Percentiles rank a stretch among this genome's conserved stretches.
phyloP scores from a whole-genome alignment of 768 basidiomycete species.

The Amanita inopinata region DNA sequence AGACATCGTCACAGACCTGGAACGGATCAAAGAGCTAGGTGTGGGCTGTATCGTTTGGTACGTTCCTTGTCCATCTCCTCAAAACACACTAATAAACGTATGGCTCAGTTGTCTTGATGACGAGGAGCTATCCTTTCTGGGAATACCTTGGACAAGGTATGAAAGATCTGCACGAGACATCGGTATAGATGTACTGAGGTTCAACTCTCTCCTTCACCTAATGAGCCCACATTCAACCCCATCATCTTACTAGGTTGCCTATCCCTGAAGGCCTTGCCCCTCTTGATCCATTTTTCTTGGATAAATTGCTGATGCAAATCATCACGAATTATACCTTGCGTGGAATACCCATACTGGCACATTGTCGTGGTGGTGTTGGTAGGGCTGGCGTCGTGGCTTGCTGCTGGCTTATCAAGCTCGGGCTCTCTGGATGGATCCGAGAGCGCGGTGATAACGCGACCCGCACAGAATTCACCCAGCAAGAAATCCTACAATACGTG shows the following conservation, averaged over 20 bases:
- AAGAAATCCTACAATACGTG: conserved; percentile 54
- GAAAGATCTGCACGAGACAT: conserved; percentile 44
- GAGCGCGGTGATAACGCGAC: conserved; percentile 8
- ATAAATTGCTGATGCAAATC: conserved; percentile 54
- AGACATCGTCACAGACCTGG: conserved; percentile 69
- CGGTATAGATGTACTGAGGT: conserved; percentile 79
- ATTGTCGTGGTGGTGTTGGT: conserved; percentile 92
- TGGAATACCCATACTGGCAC: conserved; percentile 67
- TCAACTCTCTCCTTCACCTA: conserved; percentile 10
- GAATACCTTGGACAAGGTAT: conserved; percentile 82
- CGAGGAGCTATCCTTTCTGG: conserved; percentile 73
- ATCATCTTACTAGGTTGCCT: conserved; percentile 48
- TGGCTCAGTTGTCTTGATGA: conserved; percentile 70
- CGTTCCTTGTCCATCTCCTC: conserved; percentile 13
- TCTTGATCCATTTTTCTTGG: conserved; percentile 41
- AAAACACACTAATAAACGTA: conserved; percentile 1
- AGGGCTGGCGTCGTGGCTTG: conserved; percentile 87
- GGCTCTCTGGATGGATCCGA: conserved; percentile 68
- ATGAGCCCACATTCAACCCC: conserved; percentile 4
- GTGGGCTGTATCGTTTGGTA: conserved; percentile 82
- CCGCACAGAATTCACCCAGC: conserved; percentile 2
- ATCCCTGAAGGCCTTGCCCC: conserved; percentile 88
- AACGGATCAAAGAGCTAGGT: conserved; percentile 61
- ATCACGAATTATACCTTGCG: conserved; percentile 64
- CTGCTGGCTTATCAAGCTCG: conserved; percentile 88